Conservation (phyloP, 495 filamentous ascomycete genomes). For the Penicillium robsamsonii region DNA sequence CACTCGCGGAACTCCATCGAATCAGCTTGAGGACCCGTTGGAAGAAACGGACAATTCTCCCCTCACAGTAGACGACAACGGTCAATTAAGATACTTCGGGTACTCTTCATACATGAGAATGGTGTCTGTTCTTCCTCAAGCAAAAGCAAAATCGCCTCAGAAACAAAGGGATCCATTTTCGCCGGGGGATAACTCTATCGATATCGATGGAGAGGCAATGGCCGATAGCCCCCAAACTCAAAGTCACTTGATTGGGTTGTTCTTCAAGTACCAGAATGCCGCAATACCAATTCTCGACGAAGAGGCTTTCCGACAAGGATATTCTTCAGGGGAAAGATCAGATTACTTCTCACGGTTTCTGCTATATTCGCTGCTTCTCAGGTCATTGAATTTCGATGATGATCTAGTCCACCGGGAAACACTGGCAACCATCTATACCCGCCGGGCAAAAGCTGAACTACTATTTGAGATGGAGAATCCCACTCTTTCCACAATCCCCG, state of each 20-base stretch:
- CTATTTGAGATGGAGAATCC: neutral
- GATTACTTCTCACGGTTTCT: conserved; percentile 1
- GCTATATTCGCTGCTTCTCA: neutral
- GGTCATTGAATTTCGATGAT: conserved; percentile 1
- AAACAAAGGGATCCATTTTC: neutral
- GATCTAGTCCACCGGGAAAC: neutral
- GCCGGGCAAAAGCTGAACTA: neutral
- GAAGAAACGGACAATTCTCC: neutral
- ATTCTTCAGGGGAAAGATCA: neutral
- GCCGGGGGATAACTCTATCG: neutral
- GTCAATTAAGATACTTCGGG: neutral
- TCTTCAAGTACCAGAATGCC: neutral
- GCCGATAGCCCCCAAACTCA: neutral
- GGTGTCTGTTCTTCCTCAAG: neutral
- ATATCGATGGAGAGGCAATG: neutral
- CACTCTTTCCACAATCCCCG: neutral
- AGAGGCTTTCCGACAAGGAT: neutral
- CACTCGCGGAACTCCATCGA: neutral
- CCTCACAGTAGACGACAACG: neutral
- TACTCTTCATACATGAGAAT: conserved; percentile 1
- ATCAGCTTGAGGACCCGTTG: neutral
- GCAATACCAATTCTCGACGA: neutral
- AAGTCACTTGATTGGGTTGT: neutral
- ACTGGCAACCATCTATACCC: conserved; percentile 1
- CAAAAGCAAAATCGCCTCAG: neutral